Conservation (phyloP, 345 rosid genomes). For the Psidium guajava region DNA sequence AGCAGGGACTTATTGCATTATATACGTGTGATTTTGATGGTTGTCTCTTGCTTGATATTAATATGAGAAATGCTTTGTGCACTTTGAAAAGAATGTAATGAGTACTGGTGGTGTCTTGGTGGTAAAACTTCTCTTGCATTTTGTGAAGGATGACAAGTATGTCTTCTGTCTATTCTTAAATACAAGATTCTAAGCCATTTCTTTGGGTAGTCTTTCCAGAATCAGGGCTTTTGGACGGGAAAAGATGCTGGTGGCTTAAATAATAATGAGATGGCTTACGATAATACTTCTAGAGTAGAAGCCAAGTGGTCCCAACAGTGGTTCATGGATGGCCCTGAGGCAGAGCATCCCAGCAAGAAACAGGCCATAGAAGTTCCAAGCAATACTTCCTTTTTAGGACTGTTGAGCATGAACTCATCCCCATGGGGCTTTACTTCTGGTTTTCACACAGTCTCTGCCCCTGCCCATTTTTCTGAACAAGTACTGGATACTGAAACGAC, state of each 20-base stretch:
- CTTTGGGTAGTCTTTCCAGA: constrained; percentile 40
- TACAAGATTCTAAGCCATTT: background rate
- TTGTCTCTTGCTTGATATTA: background rate
- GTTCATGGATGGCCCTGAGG: constrained; percentile 58
- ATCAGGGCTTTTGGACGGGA: constrained; percentile 60
- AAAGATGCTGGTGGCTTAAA: constrained; percentile 33
- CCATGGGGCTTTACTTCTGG: constrained; percentile 53
- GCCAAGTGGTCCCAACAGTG: constrained; percentile 72
- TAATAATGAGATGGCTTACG: constrained; percentile 45
- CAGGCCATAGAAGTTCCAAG: constrained; percentile 48
- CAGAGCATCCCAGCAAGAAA: constrained; percentile 74
- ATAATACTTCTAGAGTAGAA: constrained; percentile 46
- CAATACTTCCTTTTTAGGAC: constrained; percentile 21
- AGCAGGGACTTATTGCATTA: background rate
- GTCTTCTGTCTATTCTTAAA: background rate
- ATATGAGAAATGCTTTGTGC: background rate
- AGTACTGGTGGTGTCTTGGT: background rate
- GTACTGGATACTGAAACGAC: constrained; percentile 42
- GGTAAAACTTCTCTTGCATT: background rate
- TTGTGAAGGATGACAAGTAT: background rate
- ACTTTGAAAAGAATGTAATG: background rate
- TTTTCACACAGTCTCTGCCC: constrained; percentile 33
- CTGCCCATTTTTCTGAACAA: constrained; percentile 52
- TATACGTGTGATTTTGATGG: background rate
- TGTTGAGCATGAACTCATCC: constrained; percentile 25